Conservation (phyloP, 106 monocot species). For the Allium fistulosum region DNA sequence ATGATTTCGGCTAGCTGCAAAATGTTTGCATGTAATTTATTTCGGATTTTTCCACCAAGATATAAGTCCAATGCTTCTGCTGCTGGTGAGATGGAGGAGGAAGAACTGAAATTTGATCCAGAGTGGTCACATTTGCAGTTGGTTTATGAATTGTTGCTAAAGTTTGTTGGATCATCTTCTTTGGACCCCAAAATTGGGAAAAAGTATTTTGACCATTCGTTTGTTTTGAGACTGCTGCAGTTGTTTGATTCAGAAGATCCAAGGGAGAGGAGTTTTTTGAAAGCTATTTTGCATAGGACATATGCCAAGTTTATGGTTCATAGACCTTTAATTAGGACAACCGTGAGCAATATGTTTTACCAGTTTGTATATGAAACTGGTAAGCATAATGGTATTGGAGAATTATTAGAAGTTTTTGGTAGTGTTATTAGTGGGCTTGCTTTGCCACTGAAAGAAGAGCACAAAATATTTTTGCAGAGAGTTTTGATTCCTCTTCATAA, state of each 20-base stretch:
- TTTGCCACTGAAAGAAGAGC: constrained; percentile 82
- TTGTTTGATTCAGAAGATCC: constrained; percentile 94
- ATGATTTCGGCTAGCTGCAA: constrained; percentile 61
- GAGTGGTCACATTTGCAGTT: constrained; percentile 77
- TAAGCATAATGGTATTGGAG: constrained; percentile 76
- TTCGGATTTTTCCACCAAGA: constrained; percentile 14
- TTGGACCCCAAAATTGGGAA: constrained; percentile 77
- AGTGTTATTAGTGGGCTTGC: constrained; percentile 91
- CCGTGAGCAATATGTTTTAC: constrained; percentile 79
- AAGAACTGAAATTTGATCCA: constrained; percentile 84
- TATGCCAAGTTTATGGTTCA: constrained; percentile 96
- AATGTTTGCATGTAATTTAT: constrained; percentile 65
- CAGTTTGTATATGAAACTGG: constrained; percentile 79
- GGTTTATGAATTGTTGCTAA: constrained; percentile 72
- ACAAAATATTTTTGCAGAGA: constrained; percentile 78
- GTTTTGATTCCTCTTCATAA: constrained; percentile 81
- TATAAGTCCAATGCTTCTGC: constrained; percentile 28
- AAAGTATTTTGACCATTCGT: constrained; percentile 72
- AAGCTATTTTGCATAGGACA: constrained; percentile 71
- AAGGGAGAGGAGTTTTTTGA: constrained; percentile 80
- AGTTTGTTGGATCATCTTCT: constrained; percentile 51
- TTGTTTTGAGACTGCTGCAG: constrained; percentile 61
- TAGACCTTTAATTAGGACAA: constrained; percentile 70
- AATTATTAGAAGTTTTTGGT: constrained; percentile 80
- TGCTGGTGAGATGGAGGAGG: constrained; percentile 68